Conservation (phyloP, 345 rosid genomes). For the Acer campestre region DNA sequence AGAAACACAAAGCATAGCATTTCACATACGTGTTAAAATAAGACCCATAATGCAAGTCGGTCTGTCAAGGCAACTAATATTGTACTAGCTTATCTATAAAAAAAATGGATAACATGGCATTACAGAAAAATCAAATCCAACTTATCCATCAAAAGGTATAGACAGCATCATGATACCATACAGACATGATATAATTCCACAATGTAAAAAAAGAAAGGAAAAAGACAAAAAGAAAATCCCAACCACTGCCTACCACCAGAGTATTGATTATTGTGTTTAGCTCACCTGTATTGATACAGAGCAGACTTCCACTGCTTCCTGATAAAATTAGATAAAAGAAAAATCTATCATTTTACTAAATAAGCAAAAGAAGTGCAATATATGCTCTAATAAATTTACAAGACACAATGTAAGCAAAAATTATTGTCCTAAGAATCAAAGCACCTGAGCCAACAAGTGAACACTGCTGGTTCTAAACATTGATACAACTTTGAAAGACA, state of each 20-base stretch:
- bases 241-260: no score
- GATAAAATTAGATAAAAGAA: conserved; percentile 31
- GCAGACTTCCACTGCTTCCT: conserved; percentile 99
- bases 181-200: no score
- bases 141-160: not conserved
- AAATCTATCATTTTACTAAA: conserved; percentile 20
- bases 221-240: no score
- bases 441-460: conserved; percentile 98
- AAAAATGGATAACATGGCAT: not conserved
- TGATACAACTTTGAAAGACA: conserved; percentile 88
- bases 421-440: conserved; percentile 10
- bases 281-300: conserved; percentile 86
- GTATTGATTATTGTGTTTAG: conserved; percentile 18
- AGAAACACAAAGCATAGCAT: not conserved
- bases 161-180: not conserved
- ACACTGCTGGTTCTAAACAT: conserved; percentile 81
- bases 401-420: not conserved
- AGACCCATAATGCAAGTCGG: not conserved
- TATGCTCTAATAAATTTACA: not conserved
- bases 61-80: not conserved
- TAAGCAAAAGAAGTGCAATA: conserved; percentile 8
- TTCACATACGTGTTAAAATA: not conserved
- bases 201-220: no score
- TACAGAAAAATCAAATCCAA: not conserved
- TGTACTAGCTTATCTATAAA: not conserved